Conservation (phyloP, 2,329 filamentous ascomycete species). For the Neofusicoccum kwambonambiense region DNA sequence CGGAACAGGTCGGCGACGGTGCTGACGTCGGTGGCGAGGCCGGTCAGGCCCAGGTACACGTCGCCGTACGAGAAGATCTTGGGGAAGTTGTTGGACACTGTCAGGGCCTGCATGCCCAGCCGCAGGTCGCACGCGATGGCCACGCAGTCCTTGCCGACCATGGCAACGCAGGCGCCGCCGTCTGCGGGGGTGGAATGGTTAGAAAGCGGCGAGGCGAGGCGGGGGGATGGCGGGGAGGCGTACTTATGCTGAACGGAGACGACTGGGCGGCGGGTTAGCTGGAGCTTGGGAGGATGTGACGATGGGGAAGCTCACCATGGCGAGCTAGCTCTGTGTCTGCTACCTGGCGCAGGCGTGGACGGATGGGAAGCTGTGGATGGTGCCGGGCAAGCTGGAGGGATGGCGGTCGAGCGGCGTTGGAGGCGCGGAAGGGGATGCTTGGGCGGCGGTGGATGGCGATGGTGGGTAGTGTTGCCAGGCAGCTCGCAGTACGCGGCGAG, state of each 20-base stretch:
- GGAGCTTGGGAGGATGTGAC: slow-evolving; percentile 14
- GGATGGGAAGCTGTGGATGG: neutral
- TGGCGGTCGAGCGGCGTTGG: slow-evolving; percentile 11
- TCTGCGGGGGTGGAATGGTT: slow-evolving; percentile 45
- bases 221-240: slow-evolving; percentile 32
- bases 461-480: slow-evolving; percentile 14
- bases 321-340: slow-evolving; percentile 21
- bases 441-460: slow-evolving; percentile 20
- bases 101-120: slow-evolving; percentile 92
- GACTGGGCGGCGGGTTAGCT: slow-evolving; percentile 56
- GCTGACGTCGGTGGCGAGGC: slow-evolving; percentile 90
- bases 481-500: slow-evolving; percentile 13
- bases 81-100: slow-evolving; percentile 99
- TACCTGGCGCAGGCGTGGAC: neutral
- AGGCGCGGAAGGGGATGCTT: slow-evolving; percentile 18
- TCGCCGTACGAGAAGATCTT: slow-evolving; percentile 98
- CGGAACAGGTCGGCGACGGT: slow-evolving; percentile 97
- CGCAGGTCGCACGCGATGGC: slow-evolving; percentile 99
- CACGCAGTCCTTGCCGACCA: slow-evolving; percentile 99
- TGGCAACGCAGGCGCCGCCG: slow-evolving; percentile 94
- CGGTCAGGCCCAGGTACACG: slow-evolving; percentile 92
- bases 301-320: slow-evolving; percentile 38
- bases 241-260: slow-evolving; percentile 95
- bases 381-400: neutral
- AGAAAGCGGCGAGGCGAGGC: slow-evolving; percentile 16